Evolutionary conservation across 768 basidiomycete genomes (phyloP), one percentile per base, ranked within the genome.

Genomic region (Tulasnella sp.): DNA sequence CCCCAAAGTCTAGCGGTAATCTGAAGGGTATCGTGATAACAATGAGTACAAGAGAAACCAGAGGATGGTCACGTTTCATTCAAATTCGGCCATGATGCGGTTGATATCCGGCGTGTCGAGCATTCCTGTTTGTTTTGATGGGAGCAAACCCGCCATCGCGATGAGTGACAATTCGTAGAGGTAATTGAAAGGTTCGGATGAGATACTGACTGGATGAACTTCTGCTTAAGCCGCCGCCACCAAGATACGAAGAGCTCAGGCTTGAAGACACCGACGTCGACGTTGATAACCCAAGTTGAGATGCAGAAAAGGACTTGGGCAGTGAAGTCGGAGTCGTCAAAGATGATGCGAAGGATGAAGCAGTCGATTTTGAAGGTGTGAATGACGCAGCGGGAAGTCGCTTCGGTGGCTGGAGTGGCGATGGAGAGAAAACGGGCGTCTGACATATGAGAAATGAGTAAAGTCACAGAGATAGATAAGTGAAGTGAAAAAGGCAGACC

Each of bases 301-400:
- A 56, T 10, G 54, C 54, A 26, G 54, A 32, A 41, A 56, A 56
- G 9, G 54, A 56, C 43, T 56, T 42, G 54, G 23, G 41, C 4
- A 56, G 41, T 9, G 32, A 41, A 24, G 54, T 42, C 11, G 54
- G 54, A 11, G 54, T 43, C n/a, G 54, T 56, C 3, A 56, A 56
- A 3, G 51, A 38, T 13, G 54, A 56, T n/a, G 38, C 54, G 17
- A 56, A 45, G 54, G 26, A 56, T 32, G 45, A 48, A 19, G n/a
- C 26, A 10, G 11, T n/a, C 41, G 54, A 56, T 43, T 19, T 55
- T 9, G 54, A 43, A 19, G 32, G 54, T 15, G 27, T 56, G 32
- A 42, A 42, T 2, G 54, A 56, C 19, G 43, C 38, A 5, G 54
- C 38, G 10, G 41, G 8, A n/a, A 48, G 7, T 7, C 45, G 54